These are phyloP conservation scores for Andrographis paniculata DNA, from an alignment of 305 asterid genomes.

Conservation along the genomic window DNA sequence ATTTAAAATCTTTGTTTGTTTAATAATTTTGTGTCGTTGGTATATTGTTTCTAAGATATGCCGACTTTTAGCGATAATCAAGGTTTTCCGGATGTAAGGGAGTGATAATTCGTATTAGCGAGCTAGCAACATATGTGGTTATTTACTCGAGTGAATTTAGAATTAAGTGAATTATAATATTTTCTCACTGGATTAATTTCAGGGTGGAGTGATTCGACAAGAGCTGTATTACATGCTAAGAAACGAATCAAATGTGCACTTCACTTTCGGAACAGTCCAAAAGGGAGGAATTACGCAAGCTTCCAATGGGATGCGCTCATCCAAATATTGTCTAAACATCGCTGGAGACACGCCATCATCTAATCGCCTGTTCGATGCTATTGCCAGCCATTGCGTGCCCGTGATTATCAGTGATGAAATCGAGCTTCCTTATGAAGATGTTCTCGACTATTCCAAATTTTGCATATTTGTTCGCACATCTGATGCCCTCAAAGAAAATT, in stretches of 20 bases:
- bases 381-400: constrained; percentile 89
- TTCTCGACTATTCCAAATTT: constrained; percentile 73
- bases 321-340: constrained; percentile 89
- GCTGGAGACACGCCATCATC: constrained; percentile 97
- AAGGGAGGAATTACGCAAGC: constrained; percentile 63
- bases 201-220: constrained; percentile 83
- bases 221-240: constrained; percentile 69
- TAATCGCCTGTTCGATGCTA: constrained; percentile 90
- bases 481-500: constrained; percentile 54
- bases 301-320: constrained; percentile 66
- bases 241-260: constrained; percentile 74
- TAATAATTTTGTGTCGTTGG: neutral
- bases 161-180: neutral
- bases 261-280: constrained; percentile 69
- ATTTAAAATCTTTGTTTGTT: neutral
- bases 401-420: constrained; percentile 76
- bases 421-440: constrained; percentile 85
- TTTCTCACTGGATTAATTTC: constrained; percentile 16
- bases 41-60: neutral
- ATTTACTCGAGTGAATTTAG: no score
- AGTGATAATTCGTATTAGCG: no score
- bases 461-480: constrained; percentile 58
- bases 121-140: no score
- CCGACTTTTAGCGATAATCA: neutral
- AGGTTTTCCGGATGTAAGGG: neutral